Conservation (phyloP, 2,329 filamentous ascomycete species). For the Dactylonectria estremocensis region DNA sequence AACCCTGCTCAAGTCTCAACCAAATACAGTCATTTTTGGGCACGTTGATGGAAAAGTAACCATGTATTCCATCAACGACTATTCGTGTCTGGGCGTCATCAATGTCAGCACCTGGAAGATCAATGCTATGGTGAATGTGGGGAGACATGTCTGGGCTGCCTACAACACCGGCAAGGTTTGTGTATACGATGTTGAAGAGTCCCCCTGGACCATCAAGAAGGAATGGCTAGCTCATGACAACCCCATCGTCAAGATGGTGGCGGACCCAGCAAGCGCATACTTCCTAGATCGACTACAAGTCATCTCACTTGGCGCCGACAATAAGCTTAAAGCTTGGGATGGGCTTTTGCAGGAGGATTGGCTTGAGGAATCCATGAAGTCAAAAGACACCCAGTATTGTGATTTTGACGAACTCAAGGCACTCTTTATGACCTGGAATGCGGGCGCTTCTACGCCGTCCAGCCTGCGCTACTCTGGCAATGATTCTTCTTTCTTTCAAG, state of each 20-base stretch:
- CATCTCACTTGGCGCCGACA: slow-evolving; percentile 89
- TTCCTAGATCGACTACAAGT: slow-evolving; percentile 88
- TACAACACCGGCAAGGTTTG: slow-evolving; percentile 96
- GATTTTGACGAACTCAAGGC: slow-evolving; percentile 86
- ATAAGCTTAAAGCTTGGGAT: slow-evolving; percentile 89
- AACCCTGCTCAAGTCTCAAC: slow-evolving; percentile 80
- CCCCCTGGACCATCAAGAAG: slow-evolving; percentile 93
- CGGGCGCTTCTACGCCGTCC: slow-evolving; percentile 93
- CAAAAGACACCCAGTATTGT: slow-evolving; percentile 86
- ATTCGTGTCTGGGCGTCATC: slow-evolving; percentile 82
- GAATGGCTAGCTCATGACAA: slow-evolving; percentile 95
- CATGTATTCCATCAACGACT: slow-evolving; percentile 87
- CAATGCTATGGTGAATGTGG: slow-evolving; percentile 86
- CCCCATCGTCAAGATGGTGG: slow-evolving; percentile 82
- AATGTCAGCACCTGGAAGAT: slow-evolving; percentile 97
- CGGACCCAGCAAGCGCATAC: slow-evolving; percentile 88
- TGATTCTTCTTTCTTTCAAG: slow-evolving; percentile 84
- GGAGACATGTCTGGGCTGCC: slow-evolving; percentile 89
- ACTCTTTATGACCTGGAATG: slow-evolving; percentile 95
- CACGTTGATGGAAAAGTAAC: slow-evolving; percentile 95
- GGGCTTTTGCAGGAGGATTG: slow-evolving; percentile 94
- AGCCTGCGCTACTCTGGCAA: slow-evolving; percentile 79
- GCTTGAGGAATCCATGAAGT: slow-evolving; percentile 92
- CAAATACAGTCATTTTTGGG: slow-evolving; percentile 88
- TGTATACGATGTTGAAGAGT: slow-evolving; percentile 86